A percentile compares a stretch with the other conserved stretches of the same genome.
phyloP scores from a whole-genome alignment of 1,284 basidiomycete species.

The Xerocomus amazonicus region DNA sequence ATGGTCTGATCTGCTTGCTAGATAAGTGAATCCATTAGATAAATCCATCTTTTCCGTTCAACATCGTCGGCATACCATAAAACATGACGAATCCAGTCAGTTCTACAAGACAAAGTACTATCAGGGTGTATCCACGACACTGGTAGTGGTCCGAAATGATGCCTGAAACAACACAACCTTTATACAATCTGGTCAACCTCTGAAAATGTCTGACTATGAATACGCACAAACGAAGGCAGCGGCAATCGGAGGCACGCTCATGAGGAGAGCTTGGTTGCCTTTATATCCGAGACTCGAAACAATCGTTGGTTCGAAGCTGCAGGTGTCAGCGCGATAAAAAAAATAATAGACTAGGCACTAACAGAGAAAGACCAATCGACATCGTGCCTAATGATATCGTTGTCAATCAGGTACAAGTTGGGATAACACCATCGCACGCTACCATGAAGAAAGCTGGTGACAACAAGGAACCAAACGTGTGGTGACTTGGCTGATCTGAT shows the following conservation, averaged over 20 bases:
- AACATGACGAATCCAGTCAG: conserved; percentile 48
- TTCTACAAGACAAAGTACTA: conserved; percentile 37
- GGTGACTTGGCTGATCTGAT: conserved; percentile 35
- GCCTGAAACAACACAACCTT: not conserved
- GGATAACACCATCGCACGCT: conserved; percentile 2
- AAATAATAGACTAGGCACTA: not conserved
- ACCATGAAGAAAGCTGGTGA: conserved; percentile 30
- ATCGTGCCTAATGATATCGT: conserved; percentile 35
- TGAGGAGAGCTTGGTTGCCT: conserved; percentile 43
- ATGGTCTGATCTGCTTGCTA: conserved; percentile 27
- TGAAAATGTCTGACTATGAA: not conserved
- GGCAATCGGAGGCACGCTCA: conserved; percentile 48
- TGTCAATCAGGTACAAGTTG: not conserved
- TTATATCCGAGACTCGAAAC: conserved; percentile 44
- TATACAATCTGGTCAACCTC: not conserved
- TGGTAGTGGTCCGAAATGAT: conserved; percentile 43
- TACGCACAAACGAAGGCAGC: conserved; percentile 39
- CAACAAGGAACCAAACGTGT: conserved; percentile 29
- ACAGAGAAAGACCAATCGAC: conserved; percentile 39
- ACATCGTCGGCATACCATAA: not conserved
- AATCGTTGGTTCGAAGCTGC: conserved; percentile 54
- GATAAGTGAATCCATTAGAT: not conserved
- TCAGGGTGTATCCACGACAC: conserved; percentile 40
- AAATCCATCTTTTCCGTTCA: not conserved
- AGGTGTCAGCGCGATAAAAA: conserved; percentile 4